Evolutionary conservation across 2,329 filamentous ascomycete species (phyloP).

Genomic region (Lecanoromycetidae sp.): DNA sequence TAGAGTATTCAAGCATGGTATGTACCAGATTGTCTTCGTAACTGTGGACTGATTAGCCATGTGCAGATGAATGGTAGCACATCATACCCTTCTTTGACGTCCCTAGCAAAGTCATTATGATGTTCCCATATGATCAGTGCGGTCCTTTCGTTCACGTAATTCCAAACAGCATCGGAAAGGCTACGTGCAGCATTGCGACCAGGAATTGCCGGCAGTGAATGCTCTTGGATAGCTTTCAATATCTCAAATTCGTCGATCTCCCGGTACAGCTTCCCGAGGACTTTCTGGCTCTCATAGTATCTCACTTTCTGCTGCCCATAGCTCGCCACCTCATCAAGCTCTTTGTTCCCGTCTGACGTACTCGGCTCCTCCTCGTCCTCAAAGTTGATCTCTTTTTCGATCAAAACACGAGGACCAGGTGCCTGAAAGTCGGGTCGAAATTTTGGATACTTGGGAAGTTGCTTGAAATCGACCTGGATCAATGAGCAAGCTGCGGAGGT

Average conservation of each 20-base stretch:
- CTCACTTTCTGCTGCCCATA: conserved; percentile 6
- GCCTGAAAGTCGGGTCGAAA: conserved; percentile 17
- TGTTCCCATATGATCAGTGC: conserved; percentile 15
- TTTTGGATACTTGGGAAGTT: conserved; percentile 10
- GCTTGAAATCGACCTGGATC: conserved; percentile 22
- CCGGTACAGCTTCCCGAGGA: conserved; percentile 17
- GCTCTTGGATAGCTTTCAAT: conserved; percentile 12
- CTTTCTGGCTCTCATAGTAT: conserved; percentile 17
- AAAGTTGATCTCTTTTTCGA: conserved; percentile 14
- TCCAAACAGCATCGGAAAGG: conserved; percentile 10
- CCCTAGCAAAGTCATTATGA: conserved; percentile 9
- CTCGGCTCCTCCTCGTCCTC: conserved; percentile 37
- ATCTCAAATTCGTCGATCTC: conserved; percentile 18
- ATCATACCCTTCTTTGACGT: conserved; percentile 15
- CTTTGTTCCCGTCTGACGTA: conserved; percentile 26
- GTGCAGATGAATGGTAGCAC: conserved; percentile 29
- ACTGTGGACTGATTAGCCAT: conserved; percentile 29
- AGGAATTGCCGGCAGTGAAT: neutral
- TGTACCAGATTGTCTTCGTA: conserved; percentile 37
- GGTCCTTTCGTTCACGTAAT: conserved; percentile 12
- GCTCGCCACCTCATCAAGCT: conserved; percentile 9
- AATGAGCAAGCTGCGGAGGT: too few relatives aligned
- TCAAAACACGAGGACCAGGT: conserved; percentile 15
- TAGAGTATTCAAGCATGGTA: conserved; percentile 36
- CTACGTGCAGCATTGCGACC: neutral